These are phyloP conservation scores for Tuber microsphaerosporum DNA, from an alignment of 495 filamentous ascomycete genomes.

Conservation along the genomic window DNA sequence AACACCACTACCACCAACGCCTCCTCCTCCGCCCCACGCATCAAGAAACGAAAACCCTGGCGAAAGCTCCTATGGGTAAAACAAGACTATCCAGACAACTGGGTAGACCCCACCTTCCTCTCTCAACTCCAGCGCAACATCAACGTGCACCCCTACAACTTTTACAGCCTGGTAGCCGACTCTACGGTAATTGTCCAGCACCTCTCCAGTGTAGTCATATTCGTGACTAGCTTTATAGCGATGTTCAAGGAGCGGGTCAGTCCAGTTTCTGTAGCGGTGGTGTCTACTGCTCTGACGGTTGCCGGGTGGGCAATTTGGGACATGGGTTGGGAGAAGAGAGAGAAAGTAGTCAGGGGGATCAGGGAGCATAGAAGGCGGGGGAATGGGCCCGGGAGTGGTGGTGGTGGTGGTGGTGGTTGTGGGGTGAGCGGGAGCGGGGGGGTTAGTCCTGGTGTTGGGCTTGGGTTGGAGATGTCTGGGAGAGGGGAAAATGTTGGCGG, in stretches of 20 bases:
- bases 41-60: slow-evolving; percentile 50
- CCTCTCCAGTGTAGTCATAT: slow-evolving; percentile 86
- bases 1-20: not conserved
- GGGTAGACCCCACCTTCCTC: slow-evolving; percentile 94
- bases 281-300: slow-evolving; percentile 73
- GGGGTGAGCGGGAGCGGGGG: slow-evolving; percentile 44
- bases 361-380: slow-evolving; percentile 41
- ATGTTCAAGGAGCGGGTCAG: slow-evolving; percentile 80
- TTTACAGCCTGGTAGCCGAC: slow-evolving; percentile 92
- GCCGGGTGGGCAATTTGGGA: slow-evolving; percentile 90
- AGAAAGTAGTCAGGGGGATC: slow-evolving; percentile 41
- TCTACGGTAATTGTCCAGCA: slow-evolving; percentile 96
- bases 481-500: slow-evolving; percentile 26
- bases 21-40: slow-evolving; percentile 7
- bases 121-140: slow-evolving; percentile 94
- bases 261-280: slow-evolving; percentile 77
- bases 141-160: slow-evolving; percentile 88
- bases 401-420: slow-evolving; percentile 37
- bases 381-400: slow-evolving; percentile 13
- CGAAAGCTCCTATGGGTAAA: slow-evolving; percentile 98
- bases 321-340: slow-evolving; percentile 66
- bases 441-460: slow-evolving; percentile 24
- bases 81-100: slow-evolving; percentile 96
- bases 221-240: slow-evolving; percentile 84
- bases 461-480: slow-evolving; percentile 23